Evolutionary conservation across 1,284 basidiomycete species (phyloP), one percentile per base, ranked within the genome.

Genomic region (Puccinia novopanici): DNA sequence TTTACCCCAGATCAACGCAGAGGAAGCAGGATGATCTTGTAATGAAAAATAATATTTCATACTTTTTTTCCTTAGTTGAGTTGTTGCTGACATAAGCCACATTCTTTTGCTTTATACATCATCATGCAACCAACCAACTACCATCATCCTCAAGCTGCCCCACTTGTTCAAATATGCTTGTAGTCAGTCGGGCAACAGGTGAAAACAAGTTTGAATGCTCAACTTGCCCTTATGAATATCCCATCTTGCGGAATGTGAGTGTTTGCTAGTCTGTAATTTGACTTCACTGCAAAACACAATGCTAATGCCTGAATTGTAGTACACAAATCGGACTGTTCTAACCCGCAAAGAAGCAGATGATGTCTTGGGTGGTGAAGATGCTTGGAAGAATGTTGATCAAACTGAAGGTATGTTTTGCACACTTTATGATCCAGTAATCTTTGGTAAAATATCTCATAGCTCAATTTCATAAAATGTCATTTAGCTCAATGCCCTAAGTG

Each of bases 331-430:
- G 54, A 94, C 92, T 67, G 91, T 90, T 83, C 88, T 94, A 82
- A 91, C 91, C 83, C 89, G 93, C 24, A 98, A 98, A 85, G 89
- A 91, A 84, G 91, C 95, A 34, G 95, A 98, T 85, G 95, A 98
- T 84, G 94, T 98, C 0, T 88, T 98, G 45, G 95, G 95, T 61
- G 95, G 94, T 15, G 93, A 93, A 50, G 93, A 95, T 81, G 91
- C 91, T 86, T 98, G 96, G 95, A 93, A 92, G 82, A 94, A 98
- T 86, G 96, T 96, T 4, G 95, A 98, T 86, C 91, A 91, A 68
- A 95, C 92, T 0, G 89, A 90, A 82, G 90, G 93, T 94, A 82
- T 81, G 27, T 81, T 67, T 45, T 37, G 8, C 50, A 50, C 22
- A 50, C 2, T 6, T 57, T 73, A 37, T 19, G 9, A 57, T 9